These are phyloP conservation scores for Dryas alaskensis DNA, from an alignment of 306 rosid species.

Conservation along the genomic window DNA sequence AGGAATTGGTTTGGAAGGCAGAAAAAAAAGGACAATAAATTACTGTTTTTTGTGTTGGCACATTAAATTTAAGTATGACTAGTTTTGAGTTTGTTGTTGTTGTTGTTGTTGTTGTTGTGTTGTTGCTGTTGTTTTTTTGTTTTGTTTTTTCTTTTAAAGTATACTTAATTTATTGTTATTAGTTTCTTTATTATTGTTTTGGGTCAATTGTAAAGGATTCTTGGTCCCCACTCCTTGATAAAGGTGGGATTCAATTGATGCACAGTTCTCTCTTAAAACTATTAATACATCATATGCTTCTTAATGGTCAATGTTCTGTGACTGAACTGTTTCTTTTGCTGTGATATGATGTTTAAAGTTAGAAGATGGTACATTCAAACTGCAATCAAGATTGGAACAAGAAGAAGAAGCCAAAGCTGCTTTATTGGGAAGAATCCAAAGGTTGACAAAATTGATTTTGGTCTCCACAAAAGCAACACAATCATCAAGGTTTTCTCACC, in stretches of 20 bases:
- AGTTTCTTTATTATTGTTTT: background rate
- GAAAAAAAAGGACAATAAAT: background rate
- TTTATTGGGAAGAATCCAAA: conserved; percentile 88
- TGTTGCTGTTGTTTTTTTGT: too few relatives aligned
- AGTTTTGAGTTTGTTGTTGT: background rate
- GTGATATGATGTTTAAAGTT: conserved; percentile 56
- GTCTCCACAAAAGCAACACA: conserved; percentile 84
- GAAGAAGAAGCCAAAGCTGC: conserved; percentile 99
- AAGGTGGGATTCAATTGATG: background rate
- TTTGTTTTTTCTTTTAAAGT: background rate
- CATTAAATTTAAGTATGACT: background rate
- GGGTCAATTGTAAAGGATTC: background rate
- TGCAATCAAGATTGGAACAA: conserved; percentile 95
- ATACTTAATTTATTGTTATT: background rate
- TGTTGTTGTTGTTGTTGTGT: too few relatives aligned
- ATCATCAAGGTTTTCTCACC: conserved; percentile 63
- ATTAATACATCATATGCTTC: background rate
- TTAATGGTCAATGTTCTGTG: background rate
- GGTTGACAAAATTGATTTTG: conserved; percentile 93
- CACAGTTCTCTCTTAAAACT: background rate
- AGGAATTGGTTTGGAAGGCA: background rate
- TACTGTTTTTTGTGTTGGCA: background rate
- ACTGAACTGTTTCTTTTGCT: conserved; percentile 39
- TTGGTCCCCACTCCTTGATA: background rate
- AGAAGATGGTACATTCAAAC: conserved; percentile 89